Evolutionary conservation across 495 filamentous ascomycete species (phyloP), one percentile per base, ranked within the genome.

Genomic region (Cairneyella variabilis): DNA sequence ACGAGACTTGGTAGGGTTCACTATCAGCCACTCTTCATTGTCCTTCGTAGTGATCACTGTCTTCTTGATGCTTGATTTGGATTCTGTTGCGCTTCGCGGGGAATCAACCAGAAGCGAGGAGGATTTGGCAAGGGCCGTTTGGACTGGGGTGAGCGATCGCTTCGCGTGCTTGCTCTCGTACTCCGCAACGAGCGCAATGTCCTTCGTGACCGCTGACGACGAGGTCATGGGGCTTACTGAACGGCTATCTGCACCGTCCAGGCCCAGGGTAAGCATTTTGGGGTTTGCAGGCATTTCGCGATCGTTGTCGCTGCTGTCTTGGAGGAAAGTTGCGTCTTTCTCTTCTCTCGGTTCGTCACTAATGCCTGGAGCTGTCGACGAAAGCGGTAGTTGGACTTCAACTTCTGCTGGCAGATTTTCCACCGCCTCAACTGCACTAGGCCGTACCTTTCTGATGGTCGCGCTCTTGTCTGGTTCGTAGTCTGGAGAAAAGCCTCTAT

Each of bases 401-500:
- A 22, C n/a, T 16, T 40, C 27, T 9, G 59, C 26, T 8, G 43
- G 38, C 3, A 17, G 3, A 10, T 14, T 57, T 12, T 51, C 47
- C 9, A 32, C 23, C n/a, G 54, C 22, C n/a, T 56, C 60, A n/a
- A 47, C 55, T 10, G 65, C 53, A 12, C 66, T 63, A 1, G 67
- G 54, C 14, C 73, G 67, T n/a, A 83, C 75, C 5, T 74, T 62
- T 46, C 82, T 74, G 16, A 85, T 82, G 20, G 78, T 79, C 38
- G 82, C 80, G 63, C 71, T 76, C 4, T 76, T 72, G 53, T 77
- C 77, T 1, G 82, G 83, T 37, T 80, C 76, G 55, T 85, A 85
- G 38, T 81, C 82, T 0, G 82, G 79, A n/a, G 83, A 84, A 58
- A 85, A 85, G 2, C 82, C 78, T 58, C 76, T 67, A 26, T 51